Conservation (phyloP, 2,329 filamentous ascomycete species). For the Fusarium haematococcum region DNA sequence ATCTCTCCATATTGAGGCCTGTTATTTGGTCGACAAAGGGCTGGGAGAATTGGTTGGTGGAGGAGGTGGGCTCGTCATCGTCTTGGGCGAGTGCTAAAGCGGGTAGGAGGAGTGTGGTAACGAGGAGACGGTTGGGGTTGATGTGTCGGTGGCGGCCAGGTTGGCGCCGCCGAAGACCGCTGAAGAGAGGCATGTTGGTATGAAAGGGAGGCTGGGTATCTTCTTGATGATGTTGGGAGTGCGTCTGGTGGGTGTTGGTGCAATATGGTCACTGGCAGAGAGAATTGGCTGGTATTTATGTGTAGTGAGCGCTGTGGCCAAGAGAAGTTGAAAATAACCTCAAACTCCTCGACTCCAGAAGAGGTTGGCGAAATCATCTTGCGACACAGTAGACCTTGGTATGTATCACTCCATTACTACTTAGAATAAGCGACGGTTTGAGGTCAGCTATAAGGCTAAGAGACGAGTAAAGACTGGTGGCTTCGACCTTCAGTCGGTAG, state of each 20-base stretch:
- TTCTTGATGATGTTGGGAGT: not conserved
- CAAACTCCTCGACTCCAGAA: not conserved
- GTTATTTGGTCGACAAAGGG: conserved; percentile 44
- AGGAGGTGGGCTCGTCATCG: not conserved
- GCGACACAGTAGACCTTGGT: not conserved
- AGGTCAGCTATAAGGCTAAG: not conserved
- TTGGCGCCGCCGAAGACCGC: not conserved
- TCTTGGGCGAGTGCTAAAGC: not conserved
- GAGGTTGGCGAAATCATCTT: not conserved
- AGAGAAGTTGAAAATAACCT: not conserved
- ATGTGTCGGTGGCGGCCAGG: not conserved
- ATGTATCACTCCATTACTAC: not conserved
- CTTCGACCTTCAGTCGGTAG: not conserved
- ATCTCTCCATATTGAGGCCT: conserved; percentile 51
- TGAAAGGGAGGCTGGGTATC: not conserved
- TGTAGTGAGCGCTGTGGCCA: not conserved
- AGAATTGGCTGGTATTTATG: not conserved
- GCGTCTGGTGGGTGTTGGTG: not conserved
- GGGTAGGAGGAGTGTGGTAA: not conserved
- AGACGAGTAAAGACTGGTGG: not conserved
- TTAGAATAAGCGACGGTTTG: not conserved
- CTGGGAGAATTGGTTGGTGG: not conserved
- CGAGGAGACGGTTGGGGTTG: not conserved
- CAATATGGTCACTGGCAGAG: not conserved
- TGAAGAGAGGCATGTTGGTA: not conserved